These are phyloP conservation scores for Karstenula rhodostoma DNA, from an alignment of 2,329 filamentous ascomycete genomes.

Conservation along the genomic window DNA sequence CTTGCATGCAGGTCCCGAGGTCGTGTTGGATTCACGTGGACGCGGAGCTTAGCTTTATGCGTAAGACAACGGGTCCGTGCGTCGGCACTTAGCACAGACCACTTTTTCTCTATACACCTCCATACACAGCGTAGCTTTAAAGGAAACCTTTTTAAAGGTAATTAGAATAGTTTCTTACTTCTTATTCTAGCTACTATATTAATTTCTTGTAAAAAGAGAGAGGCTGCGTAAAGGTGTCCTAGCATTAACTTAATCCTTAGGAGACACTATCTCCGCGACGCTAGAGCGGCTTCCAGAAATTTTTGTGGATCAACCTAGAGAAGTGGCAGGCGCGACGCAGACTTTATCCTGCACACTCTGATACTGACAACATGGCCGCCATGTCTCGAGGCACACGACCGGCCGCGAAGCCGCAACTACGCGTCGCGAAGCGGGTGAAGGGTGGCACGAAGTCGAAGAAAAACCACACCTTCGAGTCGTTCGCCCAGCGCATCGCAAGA, in stretches of 20 bases:
- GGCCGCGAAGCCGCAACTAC: conserved; percentile 36
- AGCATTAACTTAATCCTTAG: too few relatives aligned
- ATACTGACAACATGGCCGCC: conserved; percentile 48
- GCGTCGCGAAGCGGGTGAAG: conserved; percentile 70
- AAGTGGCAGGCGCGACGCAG: not conserved
- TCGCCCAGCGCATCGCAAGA: conserved; percentile 87
- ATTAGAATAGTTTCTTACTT: too few relatives aligned
- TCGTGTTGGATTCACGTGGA: not conserved
- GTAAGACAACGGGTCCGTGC: too few relatives aligned
- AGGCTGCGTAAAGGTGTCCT: too few relatives aligned
- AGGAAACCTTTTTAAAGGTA: too few relatives aligned
- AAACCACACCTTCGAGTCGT: conserved; percentile 89
- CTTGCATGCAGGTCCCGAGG: conserved; percentile 1
- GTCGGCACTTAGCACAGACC: too few relatives aligned
- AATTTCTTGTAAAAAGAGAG: too few relatives aligned
- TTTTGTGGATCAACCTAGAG: conserved; percentile 35
- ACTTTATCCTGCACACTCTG: not conserved
- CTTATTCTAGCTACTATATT: too few relatives aligned
- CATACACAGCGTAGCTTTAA: too few relatives aligned
- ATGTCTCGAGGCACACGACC: conserved; percentile 48
- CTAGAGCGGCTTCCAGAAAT: conserved; percentile 32
- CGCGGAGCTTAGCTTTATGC: not conserved
- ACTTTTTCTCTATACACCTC: too few relatives aligned
- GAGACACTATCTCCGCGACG: too few relatives aligned
- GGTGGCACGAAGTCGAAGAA: conserved; percentile 77